These are phyloP conservation scores for Halenospora varia DNA, from an alignment of 495 filamentous ascomycete species.

Conservation along the genomic window DNA sequence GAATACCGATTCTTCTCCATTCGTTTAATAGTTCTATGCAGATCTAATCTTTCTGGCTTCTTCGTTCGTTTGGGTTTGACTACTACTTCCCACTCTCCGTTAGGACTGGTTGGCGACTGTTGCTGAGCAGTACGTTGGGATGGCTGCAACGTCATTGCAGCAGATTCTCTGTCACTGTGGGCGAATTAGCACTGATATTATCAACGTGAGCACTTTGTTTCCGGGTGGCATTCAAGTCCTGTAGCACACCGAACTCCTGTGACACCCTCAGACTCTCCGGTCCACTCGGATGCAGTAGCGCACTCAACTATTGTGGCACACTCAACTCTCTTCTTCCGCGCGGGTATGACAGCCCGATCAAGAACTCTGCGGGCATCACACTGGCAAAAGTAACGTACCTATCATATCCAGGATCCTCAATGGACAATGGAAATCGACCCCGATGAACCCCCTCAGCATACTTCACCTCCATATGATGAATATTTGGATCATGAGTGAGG, in stretches of 20 bases:
- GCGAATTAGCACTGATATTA: too few species aligned
- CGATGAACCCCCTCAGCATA: neutral
- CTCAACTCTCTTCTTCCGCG: too few species aligned
- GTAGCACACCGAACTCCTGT: too few species aligned
- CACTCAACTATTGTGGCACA: too few species aligned
- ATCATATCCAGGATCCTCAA: constrained; percentile 24
- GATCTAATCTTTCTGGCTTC: constrained; percentile 7
- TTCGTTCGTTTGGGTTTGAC: constrained; percentile 26
- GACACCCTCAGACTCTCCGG: too few species aligned
- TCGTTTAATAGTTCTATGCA: constrained; percentile 41
- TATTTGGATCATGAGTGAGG: constrained; percentile 15
- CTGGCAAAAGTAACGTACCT: too few species aligned
- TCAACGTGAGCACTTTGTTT: too few species aligned
- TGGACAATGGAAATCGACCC: constrained; percentile 2
- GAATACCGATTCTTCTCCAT: constrained; percentile 39
- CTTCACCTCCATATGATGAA: neutral
- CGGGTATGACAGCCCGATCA: too few species aligned
- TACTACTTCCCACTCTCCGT: constrained; percentile 25
- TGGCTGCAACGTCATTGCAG: constrained; percentile 19
- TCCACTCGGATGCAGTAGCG: too few species aligned
- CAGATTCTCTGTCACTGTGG: constrained; percentile 23
- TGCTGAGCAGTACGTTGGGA: constrained; percentile 12
- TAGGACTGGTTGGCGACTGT: constrained; percentile 20
- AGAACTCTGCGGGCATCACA: too few species aligned
- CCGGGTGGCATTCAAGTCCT: too few species aligned